phyloP scores from a whole-genome alignment of 257 asterid genomes.

The Knoxia roxburghii region DNA sequence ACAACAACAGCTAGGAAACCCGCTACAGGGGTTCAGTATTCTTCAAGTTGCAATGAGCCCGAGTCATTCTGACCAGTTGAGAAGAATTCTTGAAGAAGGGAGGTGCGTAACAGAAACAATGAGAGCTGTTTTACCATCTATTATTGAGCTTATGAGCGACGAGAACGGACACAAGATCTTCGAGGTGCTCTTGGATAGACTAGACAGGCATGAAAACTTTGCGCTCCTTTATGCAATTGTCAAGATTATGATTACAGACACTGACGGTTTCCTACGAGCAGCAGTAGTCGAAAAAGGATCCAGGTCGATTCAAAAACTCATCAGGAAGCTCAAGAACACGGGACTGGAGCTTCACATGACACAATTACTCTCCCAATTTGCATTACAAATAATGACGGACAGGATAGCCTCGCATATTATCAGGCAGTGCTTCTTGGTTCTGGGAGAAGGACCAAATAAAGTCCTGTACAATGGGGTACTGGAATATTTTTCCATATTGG shows the following conservation, averaged over 20 bases:
- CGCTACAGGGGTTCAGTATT: neutral
- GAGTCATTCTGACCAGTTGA: neutral
- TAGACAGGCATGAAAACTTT: neutral
- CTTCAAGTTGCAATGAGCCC: neutral
- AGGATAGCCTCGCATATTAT: neutral
- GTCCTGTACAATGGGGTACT: conserved; percentile 22
- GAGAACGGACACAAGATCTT: conserved; percentile 8
- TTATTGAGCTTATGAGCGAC: conserved; percentile 13
- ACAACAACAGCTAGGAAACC: neutral
- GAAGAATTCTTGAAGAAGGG: neutral
- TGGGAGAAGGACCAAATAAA: conserved; percentile 9
- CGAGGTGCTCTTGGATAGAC: neutral
- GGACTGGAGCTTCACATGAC: conserved; percentile 3
- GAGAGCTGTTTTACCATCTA: neutral
- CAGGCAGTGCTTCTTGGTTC: conserved; percentile 5
- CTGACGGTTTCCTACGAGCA: neutral
- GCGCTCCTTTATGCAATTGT: conserved; percentile 6
- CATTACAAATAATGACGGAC: conserved; percentile 7
- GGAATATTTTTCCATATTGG: conserved; percentile 9
- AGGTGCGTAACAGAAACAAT: neutral
- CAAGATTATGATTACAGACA: neutral
- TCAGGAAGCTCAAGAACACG: conserved; percentile 11
- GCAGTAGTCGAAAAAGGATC: conserved; percentile 1
- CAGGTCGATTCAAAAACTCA: conserved; percentile 10
- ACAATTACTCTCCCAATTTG: neutral